Evolutionary conservation across 768 basidiomycete genomes (phyloP), one percentile per base, ranked within the genome.

Genomic region (Lactifluus volemus): DNA sequence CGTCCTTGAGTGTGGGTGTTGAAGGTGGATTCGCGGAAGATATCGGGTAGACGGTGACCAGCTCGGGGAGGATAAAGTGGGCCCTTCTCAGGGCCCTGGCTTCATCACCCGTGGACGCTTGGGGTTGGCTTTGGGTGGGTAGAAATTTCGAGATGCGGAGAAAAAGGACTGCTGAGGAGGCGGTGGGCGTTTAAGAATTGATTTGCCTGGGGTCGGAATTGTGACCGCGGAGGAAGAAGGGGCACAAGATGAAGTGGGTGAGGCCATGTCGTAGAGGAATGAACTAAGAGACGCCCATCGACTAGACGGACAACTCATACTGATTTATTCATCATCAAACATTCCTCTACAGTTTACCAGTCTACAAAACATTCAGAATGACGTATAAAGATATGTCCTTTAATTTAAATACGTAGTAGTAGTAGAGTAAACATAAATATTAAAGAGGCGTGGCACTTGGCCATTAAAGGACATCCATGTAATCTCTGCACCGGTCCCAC

Each of bases 21-120:
- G 84, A 89, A 1, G 95, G 95, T 7, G 96, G 90, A 54, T 88
- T 88, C 15, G 85, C 67, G 1, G 86, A 84, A 30, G 88, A 89
- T 70, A 98, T 95, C 0, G 94, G 93, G 71, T 98, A 98, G 36
- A 94, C 84, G 25, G 89, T 89, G 36, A 84, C 85, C 67, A 97
- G 81, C 66, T 89, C 81, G 0, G 91, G 91, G 12, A 97, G 76
- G 65, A 96, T 89, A 70, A 98, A 98, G 67, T 96, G 90, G 0
- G 95, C 97, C 53, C 90, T 76, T 69, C 90, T 92, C 64, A 96
- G 78, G 11, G 89, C 83, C 67, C 79, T 82, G 39, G 73, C 71
- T 49, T 82, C 76, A 68, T 82, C 82, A 53, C 72, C 67, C 14
- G 61, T 59, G 29, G 65, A 59, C n/a, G 66, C 58, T 63, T 66